Conservation (phyloP, 768 basidiomycete species). For the Pulveroboletus sp. region DNA sequence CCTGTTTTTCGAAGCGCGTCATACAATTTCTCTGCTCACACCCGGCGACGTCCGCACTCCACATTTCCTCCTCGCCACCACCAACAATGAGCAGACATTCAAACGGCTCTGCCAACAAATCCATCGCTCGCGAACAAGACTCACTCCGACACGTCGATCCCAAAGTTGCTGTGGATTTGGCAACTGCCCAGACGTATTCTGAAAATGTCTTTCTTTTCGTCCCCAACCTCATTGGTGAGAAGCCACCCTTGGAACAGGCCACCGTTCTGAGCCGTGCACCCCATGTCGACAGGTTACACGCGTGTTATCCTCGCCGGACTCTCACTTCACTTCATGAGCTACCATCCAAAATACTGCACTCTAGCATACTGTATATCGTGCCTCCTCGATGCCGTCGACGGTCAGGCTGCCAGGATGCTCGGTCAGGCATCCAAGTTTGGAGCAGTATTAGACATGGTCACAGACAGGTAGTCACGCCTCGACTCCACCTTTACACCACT, state of each 20-base stretch:
- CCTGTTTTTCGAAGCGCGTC: constrained; percentile 20
- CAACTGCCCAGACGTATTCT: constrained; percentile 79
- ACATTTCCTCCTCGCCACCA: constrained; percentile 1
- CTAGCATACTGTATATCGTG: constrained; percentile 87
- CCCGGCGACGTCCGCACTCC: neutral
- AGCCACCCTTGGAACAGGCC: neutral
- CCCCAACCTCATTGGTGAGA: constrained; percentile 91
- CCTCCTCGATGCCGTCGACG: constrained; percentile 93
- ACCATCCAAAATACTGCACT: constrained; percentile 91
- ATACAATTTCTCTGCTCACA: constrained; percentile 7
- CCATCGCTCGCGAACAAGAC: constrained; percentile 41
- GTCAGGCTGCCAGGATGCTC: constrained; percentile 83
- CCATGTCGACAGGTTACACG: constrained; percentile 82
- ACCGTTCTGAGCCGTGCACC: constrained; percentile 1
- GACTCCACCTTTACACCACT: neutral
- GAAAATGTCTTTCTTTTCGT: constrained; percentile 98
- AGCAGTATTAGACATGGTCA: constrained; percentile 98
- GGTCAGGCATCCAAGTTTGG: constrained; percentile 96
- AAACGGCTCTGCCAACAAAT: constrained; percentile 31
- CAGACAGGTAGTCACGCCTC: constrained; percentile 72
- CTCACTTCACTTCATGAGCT: constrained; percentile 90
- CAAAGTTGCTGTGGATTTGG: constrained; percentile 82
- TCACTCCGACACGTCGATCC: constrained; percentile 77
- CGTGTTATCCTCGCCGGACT: constrained; percentile 89
- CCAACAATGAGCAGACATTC: constrained; percentile 22